phyloP scores from a whole-genome alignment of 306 rosid genomes.

The Lupinus albus region DNA sequence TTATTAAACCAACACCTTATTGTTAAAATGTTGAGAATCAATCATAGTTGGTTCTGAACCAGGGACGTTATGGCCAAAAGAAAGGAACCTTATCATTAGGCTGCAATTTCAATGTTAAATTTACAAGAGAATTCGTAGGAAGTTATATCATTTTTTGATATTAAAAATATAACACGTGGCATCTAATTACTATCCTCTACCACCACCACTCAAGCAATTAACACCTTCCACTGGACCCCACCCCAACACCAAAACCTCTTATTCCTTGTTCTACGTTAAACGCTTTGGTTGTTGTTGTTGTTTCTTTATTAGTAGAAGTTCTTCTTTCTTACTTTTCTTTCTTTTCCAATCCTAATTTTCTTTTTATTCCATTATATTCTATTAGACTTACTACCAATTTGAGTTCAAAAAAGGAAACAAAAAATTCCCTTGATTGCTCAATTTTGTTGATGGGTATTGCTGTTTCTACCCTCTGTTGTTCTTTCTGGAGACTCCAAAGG shows the following conservation, averaged over 20 bases:
- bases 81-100: too few relatives aligned
- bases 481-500: conserved; percentile 57
- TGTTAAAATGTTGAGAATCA: too few relatives aligned
- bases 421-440: conserved; percentile 40
- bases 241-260: neutral
- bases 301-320: conserved; percentile 10
- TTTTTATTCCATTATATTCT: neutral
- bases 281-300: neutral
- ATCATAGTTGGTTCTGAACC: too few relatives aligned
- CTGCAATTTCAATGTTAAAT: too few relatives aligned
- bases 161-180: conserved; percentile 36
- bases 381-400: neutral
- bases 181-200: neutral
- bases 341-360: conserved; percentile 5
- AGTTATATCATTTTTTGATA: too few relatives aligned
- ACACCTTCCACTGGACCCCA: conserved; percentile 33
- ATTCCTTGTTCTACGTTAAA: neutral
- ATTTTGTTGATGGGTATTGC: conserved; percentile 50
- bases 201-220: neutral
- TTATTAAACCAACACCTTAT: too few relatives aligned
- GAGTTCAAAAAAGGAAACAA: neutral
- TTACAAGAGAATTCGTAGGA: too few relatives aligned
- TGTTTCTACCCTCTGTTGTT: conserved; percentile 55
- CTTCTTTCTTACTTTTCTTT: conserved; percentile 42
- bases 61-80: too few relatives aligned